These are phyloP conservation scores for Alloteropsis semialata DNA, from an alignment of 176 grass and related monocot genomes.

Conservation along the genomic window DNA sequence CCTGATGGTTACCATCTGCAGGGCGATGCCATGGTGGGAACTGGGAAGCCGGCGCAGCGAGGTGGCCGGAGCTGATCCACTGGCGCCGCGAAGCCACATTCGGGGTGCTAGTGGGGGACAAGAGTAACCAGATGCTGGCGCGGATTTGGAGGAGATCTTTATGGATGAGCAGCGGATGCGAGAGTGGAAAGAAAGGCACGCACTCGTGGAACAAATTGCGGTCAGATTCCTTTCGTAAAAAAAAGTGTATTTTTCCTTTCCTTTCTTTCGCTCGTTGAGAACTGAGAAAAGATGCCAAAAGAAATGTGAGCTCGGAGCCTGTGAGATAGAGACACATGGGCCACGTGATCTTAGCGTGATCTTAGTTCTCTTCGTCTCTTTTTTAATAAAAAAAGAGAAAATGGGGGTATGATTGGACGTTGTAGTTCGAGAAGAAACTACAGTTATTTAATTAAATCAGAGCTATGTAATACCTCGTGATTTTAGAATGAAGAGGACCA, in stretches of 20 bases:
- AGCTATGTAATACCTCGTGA: too few species aligned
- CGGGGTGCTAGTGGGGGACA: background rate
- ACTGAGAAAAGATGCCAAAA: background rate
- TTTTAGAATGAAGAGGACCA: too few species aligned
- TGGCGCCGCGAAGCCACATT: background rate
- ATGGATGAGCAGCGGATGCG: background rate
- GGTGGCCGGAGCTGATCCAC: background rate
- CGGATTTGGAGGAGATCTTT: conserved; percentile 5
- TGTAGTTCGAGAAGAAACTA: background rate
- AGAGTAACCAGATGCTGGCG: background rate
- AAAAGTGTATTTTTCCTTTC: background rate
- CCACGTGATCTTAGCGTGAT: too few species aligned
- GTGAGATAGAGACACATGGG: too few species aligned
- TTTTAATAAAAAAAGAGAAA: too few species aligned
- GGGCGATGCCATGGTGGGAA: background rate
- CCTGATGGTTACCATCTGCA: background rate
- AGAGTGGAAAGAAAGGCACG: background rate
- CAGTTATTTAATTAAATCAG: too few species aligned
- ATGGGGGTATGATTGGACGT: background rate
- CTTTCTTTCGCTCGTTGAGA: background rate
- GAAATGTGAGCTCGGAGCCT: background rate
- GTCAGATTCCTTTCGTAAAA: background rate
- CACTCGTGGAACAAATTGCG: background rate
- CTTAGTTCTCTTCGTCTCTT: background rate
- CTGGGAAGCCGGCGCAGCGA: background rate